Percentiles rank a stretch among this genome's conserved stretches.
phyloP scores from a whole-genome alignment of 1,284 basidiomycete genomes.

The Cryptococcus sp. region DNA sequence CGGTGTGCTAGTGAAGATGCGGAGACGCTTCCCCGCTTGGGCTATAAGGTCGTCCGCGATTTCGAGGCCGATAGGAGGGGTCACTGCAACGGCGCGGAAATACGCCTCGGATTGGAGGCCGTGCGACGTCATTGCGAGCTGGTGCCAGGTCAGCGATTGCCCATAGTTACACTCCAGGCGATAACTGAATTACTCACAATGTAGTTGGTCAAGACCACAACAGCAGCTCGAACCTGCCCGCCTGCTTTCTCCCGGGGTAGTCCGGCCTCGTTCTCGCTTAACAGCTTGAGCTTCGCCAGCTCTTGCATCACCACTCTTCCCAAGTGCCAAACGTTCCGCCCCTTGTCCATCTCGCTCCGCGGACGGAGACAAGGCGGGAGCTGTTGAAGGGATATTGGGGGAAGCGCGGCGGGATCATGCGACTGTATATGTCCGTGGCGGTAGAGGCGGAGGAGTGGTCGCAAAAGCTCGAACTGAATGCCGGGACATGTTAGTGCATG shows the following conservation, averaged over 20 bases:
- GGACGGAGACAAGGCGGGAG: slow-evolving; percentile 31
- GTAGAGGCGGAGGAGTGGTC: slow-evolving; percentile 37
- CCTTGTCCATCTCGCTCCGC: slow-evolving; percentile 37
- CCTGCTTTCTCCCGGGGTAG: not conserved
- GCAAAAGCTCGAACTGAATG: slow-evolving; percentile 37
- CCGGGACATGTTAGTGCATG: not conserved
- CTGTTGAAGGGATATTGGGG: slow-evolving; percentile 32
- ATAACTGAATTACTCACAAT: slow-evolving; percentile 29
- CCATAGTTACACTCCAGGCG: not conserved
- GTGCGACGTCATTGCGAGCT: slow-evolving; percentile 33
- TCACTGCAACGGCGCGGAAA: slow-evolving; percentile 31
- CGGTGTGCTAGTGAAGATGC: slow-evolving; percentile 30
- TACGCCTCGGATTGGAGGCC: slow-evolving; percentile 20
- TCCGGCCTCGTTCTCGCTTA: slow-evolving; percentile 2
- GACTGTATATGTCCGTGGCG: slow-evolving; percentile 44
- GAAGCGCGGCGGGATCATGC: slow-evolving; percentile 39
- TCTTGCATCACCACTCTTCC: slow-evolving; percentile 29
- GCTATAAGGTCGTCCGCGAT: slow-evolving; percentile 36
- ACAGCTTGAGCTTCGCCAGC: slow-evolving; percentile 20
- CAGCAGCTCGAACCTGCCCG: slow-evolving; percentile 13
- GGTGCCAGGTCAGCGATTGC: slow-evolving; percentile 1
- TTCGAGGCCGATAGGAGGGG: slow-evolving; percentile 27
- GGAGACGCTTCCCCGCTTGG: slow-evolving; percentile 36
- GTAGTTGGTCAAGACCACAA: slow-evolving; percentile 34
- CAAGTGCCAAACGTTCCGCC: slow-evolving; percentile 38